Evolutionary conservation across 495 filamentous ascomycete genomes (phyloP).

Genomic region (Hypoxylon rickii): DNA sequence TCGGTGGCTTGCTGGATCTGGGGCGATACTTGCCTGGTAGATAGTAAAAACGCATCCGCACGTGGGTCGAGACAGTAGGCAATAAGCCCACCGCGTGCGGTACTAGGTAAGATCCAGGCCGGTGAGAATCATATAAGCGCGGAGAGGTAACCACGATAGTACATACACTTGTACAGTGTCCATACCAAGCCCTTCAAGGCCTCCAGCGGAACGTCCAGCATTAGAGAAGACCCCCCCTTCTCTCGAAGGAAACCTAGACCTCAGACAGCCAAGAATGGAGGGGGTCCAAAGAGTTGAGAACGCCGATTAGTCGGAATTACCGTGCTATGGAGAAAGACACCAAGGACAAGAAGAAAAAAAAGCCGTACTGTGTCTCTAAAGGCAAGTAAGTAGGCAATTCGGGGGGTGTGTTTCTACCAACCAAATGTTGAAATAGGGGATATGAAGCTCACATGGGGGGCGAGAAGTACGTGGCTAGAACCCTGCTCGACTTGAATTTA

Average conservation of each 20-base stretch:
- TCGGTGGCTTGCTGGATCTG: conserved; percentile 28
- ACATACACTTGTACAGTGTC: conserved; percentile 23
- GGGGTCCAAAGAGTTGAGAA: conserved; percentile 1
- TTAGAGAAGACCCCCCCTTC: too few species aligned
- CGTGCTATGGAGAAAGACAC: background rate
- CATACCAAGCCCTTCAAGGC: conserved; percentile 22
- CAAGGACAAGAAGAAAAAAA: conserved; percentile 1
- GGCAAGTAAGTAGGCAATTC: background rate
- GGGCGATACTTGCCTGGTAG: conserved; percentile 13
- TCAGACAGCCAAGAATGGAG: background rate
- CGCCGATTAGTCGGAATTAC: background rate
- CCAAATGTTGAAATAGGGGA: conserved; percentile 3
- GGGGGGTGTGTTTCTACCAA: conserved; percentile 12
- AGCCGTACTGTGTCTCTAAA: conserved; percentile 14
- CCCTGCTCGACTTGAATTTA: conserved; percentile 27
- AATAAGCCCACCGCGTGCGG: conserved; percentile 23
- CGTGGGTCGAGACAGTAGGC: conserved; percentile 28
- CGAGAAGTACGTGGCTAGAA: conserved; percentile 29
- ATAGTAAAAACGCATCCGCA: conserved; percentile 4
- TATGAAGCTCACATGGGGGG: conserved; percentile 10
- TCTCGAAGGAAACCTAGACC: background rate
- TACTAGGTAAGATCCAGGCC: conserved; percentile 3
- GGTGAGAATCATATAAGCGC: conserved; percentile 9
- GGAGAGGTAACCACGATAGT: conserved; percentile 14
- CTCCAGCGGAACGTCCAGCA: too few species aligned